Base-by-base conservation (phyloP, 2,329 filamentous ascomycete species). In the Orbilia oligospora region DNA sequence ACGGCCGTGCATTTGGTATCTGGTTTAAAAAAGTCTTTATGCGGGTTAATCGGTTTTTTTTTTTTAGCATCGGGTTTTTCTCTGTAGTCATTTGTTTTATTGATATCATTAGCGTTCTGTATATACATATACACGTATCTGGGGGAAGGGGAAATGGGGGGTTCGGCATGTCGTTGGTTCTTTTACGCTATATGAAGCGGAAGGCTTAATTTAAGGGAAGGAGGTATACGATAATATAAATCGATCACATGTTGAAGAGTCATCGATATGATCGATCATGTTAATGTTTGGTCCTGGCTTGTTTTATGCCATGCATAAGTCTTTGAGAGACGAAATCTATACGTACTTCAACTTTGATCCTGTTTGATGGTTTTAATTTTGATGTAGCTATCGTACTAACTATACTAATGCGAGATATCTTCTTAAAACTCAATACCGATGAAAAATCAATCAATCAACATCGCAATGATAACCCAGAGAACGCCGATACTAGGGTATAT, bases 41-140 rank as follows among this genome's bases (percentile, higher is more conserved):
- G 55, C 53, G 68, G 68, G 46, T 71, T 65, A n/a, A 36, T 44
- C 22, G 44, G 53, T 51, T 71, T 71, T 65, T 51, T 71, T 71
- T 65, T 6, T 3, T 44, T 22, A 46, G 49, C 33, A 64, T 30
- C 22, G 6, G n/a, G 9, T 49, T 33, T 36, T 36, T 9, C 44
- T 9, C 44, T 44, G 1, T 24, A 6, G 4, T 20, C n/a, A 30
- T 36, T 24, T 49, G 44, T 36, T 49, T 65, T 49, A 65, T 14
- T 49, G 61, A 49, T 65, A 65, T 49, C 61, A 48, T 48, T 65
- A 65, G 56, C 56, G 56, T 61, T 41, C 14, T 61, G 56, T 44
- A 61, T 44, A 61, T 61, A 61, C 56, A 61, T 27, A 61, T 44
- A 61, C 56, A 44, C 56, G 27, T 30, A 61, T 61, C 56, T 10